Base-by-base conservation (phyloP, 768 basidiomycete genomes). In the Pholiota microspora region DNA sequence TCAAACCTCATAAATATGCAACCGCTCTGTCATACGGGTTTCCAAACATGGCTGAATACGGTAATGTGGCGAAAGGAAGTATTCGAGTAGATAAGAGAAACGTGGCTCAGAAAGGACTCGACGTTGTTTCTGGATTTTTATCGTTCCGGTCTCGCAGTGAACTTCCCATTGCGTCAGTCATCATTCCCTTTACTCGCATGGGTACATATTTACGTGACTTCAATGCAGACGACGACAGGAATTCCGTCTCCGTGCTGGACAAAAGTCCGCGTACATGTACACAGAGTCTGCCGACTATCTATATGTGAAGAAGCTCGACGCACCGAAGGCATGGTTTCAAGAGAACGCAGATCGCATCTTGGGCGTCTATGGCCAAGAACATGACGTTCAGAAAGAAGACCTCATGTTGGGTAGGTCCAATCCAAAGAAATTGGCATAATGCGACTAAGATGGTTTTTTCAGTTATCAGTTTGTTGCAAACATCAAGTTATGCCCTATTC, bases 251-350 rank as follows among this genome's bases (percentile, higher is more conserved):
- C 75, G 82, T 8, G 77, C 76, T 31, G 85, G 86, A 2, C 86
- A 86, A 69, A 84, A 84, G 58, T 68, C 77, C 28, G 88, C 91
- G 1, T 77, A 83, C 56, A 62, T 93, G 54, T 84, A 81, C 57
- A 79, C 87, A 2, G 91, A 92, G 64, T 76, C 82, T 36, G 86
- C 85, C 25, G 73, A 83, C 56, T 89, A 89, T 67, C 78, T 76
- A 15, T 90, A 86, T 60, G 75, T 91, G 57, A 79, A 84, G 51
- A 75, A 77, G 35, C 60, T 88, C 44, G 78, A 82, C 5, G 79
- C 83, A 8, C 82, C 89, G 0, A 85, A 82, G 62, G 78, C 72
- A 55, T 94, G 91, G 88, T 87, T 94, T 68, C 80, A 79, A 53
- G 76, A 78, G 3, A 86, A 92, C 59, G 80, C 84, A 23, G 79